A percentile compares a stretch with the other conserved stretches of the same genome.
These are phyloP conservation scores for Thraustochytrium sp. DNA, from an alignment of 352 stramenopile species.

Conservation along the genomic window DNA sequence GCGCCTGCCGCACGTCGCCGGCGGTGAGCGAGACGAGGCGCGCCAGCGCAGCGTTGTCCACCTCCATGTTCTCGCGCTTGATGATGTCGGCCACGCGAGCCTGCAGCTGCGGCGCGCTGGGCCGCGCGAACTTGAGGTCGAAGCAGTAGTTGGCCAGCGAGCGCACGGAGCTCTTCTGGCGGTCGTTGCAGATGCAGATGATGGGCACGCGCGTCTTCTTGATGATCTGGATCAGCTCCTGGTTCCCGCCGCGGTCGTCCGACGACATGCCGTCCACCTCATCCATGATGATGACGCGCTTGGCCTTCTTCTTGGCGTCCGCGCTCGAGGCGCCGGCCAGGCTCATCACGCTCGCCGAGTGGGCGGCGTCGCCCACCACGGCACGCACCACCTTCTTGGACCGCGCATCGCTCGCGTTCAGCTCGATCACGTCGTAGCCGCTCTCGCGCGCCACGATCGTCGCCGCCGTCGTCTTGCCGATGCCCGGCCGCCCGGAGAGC, in stretches of 20 bases:
- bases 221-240: constrained; percentile 97
- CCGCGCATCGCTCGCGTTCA: constrained; percentile 96
- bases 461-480: constrained; percentile 91
- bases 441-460: constrained; percentile 79
- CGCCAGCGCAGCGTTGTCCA: constrained; percentile 94
- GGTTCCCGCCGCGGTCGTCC: constrained; percentile 89
- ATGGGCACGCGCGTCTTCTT: constrained; percentile 97
- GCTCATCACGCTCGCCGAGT: constrained; percentile 73
- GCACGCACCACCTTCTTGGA: constrained; percentile 91
- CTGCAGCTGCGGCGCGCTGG: constrained; percentile 83
- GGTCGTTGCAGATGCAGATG: constrained; percentile 99
- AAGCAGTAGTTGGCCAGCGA: constrained; percentile 94
- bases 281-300: constrained; percentile 96
- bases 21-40: constrained; percentile 89
- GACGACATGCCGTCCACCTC: constrained; percentile 98
- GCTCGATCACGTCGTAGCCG: constrained; percentile 84
- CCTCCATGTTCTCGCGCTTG: constrained; percentile 69
- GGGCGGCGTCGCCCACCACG: constrained; percentile 78
- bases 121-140: constrained; percentile 87
- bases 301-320: constrained; percentile 45
- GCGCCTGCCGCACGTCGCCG: constrained; percentile 87
- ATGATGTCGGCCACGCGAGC: constrained; percentile 85
- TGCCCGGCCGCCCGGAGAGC: constrained; percentile 82
- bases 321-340: constrained; percentile 48
- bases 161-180: constrained; percentile 86